These are phyloP conservation scores for Citrullus amarus DNA, from an alignment of 306 rosid genomes.

Conservation along the genomic window DNA sequence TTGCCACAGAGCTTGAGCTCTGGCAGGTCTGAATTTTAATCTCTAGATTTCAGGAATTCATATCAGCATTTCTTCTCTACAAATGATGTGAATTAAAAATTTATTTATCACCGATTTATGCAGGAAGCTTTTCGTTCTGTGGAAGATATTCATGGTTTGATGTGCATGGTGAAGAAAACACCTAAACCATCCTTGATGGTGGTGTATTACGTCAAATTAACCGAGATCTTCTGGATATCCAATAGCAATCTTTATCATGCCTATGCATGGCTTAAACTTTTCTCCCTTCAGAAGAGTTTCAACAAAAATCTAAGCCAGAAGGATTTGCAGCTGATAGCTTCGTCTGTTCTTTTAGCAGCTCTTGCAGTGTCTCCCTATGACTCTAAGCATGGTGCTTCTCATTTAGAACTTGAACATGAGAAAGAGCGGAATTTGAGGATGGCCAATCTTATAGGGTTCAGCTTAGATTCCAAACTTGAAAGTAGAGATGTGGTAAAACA, in stretches of 20 bases:
- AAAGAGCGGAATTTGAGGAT: constrained; percentile 84
- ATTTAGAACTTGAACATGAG: constrained; percentile 78
- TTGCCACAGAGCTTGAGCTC: constrained; percentile 87
- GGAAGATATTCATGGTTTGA: constrained; percentile 91
- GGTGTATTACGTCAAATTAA: constrained; percentile 82
- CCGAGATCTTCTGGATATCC: constrained; percentile 87
- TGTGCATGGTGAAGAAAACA: constrained; percentile 94
- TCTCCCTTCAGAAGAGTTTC: constrained; percentile 73
- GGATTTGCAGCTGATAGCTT: constrained; percentile 91
- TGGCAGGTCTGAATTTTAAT: constrained; percentile 62
- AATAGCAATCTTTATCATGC: constrained; percentile 88
- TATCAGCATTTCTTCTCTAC: not conserved
- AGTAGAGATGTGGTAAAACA: constrained; percentile 82
- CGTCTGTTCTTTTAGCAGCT: constrained; percentile 91
- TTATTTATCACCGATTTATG: not conserved
- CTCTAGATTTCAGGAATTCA: not conserved
- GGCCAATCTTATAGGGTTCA: constrained; percentile 86
- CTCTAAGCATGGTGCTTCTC: constrained; percentile 58
- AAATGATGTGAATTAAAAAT: not conserved
- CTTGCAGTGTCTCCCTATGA: constrained; percentile 87
- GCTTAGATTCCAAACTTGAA: constrained; percentile 70
- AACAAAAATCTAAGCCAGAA: constrained; percentile 92
- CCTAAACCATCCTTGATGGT: constrained; percentile 96
- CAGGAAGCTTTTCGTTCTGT: constrained; percentile 98
- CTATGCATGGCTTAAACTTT: constrained; percentile 92